These are phyloP conservation scores for Castanea sativa DNA, from an alignment of 306 rosid genomes.

Conservation along the genomic window DNA sequence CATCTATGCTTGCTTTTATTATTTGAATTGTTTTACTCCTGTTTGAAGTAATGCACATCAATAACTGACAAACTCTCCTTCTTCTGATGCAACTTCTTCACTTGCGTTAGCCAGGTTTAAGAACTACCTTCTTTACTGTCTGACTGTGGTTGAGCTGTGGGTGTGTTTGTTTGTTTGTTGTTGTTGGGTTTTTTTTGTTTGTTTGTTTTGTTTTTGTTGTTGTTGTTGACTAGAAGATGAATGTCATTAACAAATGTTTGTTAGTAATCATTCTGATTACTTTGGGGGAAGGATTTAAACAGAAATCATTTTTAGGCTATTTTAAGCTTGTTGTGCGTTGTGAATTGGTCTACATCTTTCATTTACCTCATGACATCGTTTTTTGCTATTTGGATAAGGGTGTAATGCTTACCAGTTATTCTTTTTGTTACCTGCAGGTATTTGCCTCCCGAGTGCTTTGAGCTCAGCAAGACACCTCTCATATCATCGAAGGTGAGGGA, in stretches of 20 bases:
- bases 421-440: constrained; percentile 54
- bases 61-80: neutral
- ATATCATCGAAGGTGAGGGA: constrained; percentile 87
- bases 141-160: neutral
- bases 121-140: neutral
- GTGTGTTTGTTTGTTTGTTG: neutral
- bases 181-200: neutral
- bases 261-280: neutral
- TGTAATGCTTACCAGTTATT: neutral
- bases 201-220: neutral
- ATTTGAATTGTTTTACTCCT: neutral
- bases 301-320: neutral
- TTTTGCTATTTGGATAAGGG: neutral
- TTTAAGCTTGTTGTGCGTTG: neutral
- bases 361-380: constrained; percentile 1
- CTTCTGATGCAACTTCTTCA: neutral
- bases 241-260: neutral
- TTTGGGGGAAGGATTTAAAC: neutral
- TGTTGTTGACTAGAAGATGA: neutral
- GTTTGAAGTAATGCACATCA: neutral
- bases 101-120: neutral
- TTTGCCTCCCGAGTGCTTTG: constrained; percentile 97
- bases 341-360: neutral
- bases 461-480: constrained; percentile 87
- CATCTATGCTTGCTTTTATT: constrained; percentile 17